Evolutionary conservation across 2,329 filamentous ascomycete species (phyloP).

Genomic region (Tolypocladium ovalisporum): DNA sequence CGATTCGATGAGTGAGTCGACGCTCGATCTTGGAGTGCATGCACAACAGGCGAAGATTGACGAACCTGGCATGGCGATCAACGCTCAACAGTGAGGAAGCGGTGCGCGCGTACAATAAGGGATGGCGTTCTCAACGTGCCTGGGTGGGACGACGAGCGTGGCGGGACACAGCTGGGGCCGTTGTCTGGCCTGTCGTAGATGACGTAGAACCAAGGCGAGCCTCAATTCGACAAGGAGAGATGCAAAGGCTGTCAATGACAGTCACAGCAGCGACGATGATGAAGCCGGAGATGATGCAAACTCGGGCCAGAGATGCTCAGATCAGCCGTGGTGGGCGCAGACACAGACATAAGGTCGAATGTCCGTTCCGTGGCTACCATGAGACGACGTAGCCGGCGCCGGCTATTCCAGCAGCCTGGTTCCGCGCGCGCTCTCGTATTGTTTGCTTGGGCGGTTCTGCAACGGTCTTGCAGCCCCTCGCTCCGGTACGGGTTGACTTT

Average conservation of each 20-base stretch:
- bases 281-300: neutral
- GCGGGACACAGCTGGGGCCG: neutral
- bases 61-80: neutral
- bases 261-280: neutral
- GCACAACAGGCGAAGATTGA: neutral
- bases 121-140: neutral
- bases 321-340: neutral
- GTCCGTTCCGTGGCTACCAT: neutral
- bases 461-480: neutral
- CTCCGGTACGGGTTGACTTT: neutral
- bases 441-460: neutral
- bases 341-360: neutral
- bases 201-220: neutral
- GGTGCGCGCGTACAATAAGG: neutral
- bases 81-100: neutral
- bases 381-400: neutral
- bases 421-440: neutral
- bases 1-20: neutral
- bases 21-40: neutral
- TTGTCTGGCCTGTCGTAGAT: neutral
- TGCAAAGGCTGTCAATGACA: neutral
- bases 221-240: neutral
- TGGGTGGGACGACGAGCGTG: neutral
- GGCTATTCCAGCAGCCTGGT: neutral
- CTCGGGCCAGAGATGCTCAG: neutral